Percentiles rank a stretch among this genome's conserved stretches.
These are phyloP conservation scores for Irpex lacteus DNA, from an alignment of 1,284 basidiomycete genomes.

Conservation along the genomic window DNA sequence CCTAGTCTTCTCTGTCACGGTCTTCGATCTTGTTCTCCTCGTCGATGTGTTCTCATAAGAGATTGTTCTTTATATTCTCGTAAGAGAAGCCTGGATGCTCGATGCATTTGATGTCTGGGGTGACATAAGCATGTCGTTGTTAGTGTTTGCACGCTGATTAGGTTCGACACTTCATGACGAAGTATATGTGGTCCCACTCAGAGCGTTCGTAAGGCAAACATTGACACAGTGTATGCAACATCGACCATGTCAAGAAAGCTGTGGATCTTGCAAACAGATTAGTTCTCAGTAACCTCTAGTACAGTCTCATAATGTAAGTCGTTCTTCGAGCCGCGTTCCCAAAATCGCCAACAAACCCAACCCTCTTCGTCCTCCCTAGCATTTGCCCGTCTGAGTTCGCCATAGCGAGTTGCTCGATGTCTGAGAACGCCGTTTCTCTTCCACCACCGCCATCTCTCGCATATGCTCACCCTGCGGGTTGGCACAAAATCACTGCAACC, in stretches of 20 bases:
- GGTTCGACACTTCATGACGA: too few relatives aligned
- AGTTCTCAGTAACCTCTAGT: constrained; percentile 16
- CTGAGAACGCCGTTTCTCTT: too few relatives aligned
- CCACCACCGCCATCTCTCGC: too few relatives aligned
- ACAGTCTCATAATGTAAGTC: constrained; percentile 27
- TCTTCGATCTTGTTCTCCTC: background rate
- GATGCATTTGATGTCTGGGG: background rate
- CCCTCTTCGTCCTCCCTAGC: constrained; percentile 5
- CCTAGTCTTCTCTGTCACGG: background rate
- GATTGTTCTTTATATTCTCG: background rate
- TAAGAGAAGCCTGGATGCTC: background rate
- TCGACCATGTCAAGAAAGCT: background rate
- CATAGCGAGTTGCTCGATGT: constrained; percentile 37
- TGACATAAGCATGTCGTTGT: background rate
- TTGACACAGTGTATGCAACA: too few relatives aligned
- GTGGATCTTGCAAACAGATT: background rate
- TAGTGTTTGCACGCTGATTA: too few relatives aligned
- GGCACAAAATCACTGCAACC: too few relatives aligned
- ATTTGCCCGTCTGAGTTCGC: constrained; percentile 46
- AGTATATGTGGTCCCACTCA: too few relatives aligned
- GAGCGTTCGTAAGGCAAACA: too few relatives aligned
- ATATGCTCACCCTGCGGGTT: too few relatives aligned
- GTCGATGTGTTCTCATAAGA: background rate
- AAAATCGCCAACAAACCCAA: constrained; percentile 17
- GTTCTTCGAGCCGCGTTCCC: constrained; percentile 14